Conservation (phyloP, 139 green algal species). For the Micractinium sp. region DNA sequence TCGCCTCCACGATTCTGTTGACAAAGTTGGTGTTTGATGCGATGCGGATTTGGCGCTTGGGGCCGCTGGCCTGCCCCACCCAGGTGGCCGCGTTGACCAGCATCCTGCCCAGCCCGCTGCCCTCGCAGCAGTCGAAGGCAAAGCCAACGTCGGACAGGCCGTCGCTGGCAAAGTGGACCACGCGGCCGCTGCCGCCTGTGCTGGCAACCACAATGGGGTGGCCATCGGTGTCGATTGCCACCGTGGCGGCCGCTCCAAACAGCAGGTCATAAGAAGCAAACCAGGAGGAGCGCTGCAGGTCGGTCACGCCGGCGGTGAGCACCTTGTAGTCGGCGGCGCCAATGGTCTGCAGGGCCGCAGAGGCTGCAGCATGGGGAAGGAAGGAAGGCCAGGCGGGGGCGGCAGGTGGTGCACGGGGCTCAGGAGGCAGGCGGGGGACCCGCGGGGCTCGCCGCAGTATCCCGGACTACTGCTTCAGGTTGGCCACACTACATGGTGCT, state of each 20-base stretch:
- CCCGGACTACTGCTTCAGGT: too few species aligned
- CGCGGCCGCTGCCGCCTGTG: not conserved
- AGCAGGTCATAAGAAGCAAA: not conserved
- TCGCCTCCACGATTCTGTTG: too few species aligned
- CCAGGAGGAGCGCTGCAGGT: not conserved
- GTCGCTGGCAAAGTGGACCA: not conserved
- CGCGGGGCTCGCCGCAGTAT: too few species aligned
- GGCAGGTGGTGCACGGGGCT: too few species aligned
- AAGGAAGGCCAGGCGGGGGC: not conserved
- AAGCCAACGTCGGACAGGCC: not conserved
- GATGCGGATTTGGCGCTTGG: too few species aligned
- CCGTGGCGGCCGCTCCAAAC: not conserved
- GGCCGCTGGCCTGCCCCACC: too few species aligned
- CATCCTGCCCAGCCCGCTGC: not conserved
- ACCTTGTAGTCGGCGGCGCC: not conserved
- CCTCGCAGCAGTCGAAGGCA: not conserved
- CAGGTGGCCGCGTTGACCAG: not conserved
- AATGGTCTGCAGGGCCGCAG: not conserved
- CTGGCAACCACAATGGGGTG: not conserved
- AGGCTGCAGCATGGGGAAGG: not conserved
- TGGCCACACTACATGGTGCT: too few species aligned
- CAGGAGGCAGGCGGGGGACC: too few species aligned
- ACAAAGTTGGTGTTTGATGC: too few species aligned
- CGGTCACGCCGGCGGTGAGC: not conserved
- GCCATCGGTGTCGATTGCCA: not conserved